These are phyloP conservation scores for Komagataella pseudopastoris DNA, from an alignment of 805 yeast genomes.

Conservation along the genomic window DNA sequence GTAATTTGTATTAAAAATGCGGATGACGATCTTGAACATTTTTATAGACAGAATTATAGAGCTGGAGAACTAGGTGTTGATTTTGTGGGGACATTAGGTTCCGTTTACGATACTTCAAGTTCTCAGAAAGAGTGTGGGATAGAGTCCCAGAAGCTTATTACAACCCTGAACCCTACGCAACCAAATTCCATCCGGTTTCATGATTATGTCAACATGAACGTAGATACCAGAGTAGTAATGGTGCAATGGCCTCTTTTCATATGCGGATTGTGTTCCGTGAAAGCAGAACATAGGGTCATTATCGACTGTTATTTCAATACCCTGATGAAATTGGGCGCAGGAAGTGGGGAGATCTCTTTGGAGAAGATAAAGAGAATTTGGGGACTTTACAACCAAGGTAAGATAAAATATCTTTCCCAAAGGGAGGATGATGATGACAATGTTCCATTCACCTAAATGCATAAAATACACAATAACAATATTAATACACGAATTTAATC, in stretches of 20 bases:
- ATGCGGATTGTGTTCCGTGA: slow-evolving; percentile 19
- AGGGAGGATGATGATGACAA: slow-evolving; percentile 18
- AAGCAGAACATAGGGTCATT: slow-evolving; percentile 15
- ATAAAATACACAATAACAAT: not conserved
- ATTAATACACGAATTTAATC: not conserved
- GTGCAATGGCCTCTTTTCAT: slow-evolving; percentile 22
- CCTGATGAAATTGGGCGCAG: slow-evolving; percentile 19
- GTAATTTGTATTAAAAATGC: slow-evolving; percentile 10
- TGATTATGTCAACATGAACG: slow-evolving; percentile 5
- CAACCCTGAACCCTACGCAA: too few relatives aligned
- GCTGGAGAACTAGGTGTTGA: not conserved
- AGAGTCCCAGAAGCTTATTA: too few relatives aligned
- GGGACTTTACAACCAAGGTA: slow-evolving; percentile 14
- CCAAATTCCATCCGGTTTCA: too few relatives aligned
- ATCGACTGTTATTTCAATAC: slow-evolving; percentile 22
- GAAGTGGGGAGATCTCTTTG: slow-evolving; percentile 20
- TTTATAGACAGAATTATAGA: slow-evolving; percentile 8
- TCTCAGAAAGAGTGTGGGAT: too few relatives aligned
- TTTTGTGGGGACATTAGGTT: too few relatives aligned
- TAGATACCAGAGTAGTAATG: slow-evolving; percentile 22
- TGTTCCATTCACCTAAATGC: slow-evolving; percentile 17
- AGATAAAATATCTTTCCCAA: slow-evolving; percentile 11
- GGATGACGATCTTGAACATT: slow-evolving; percentile 6
- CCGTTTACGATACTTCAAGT: too few relatives aligned
- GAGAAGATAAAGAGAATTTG: slow-evolving; percentile 16